Evolutionary conservation across 208 protist genomes (phyloP).

Genomic region (Jaenimonas drosophilae): DNA sequence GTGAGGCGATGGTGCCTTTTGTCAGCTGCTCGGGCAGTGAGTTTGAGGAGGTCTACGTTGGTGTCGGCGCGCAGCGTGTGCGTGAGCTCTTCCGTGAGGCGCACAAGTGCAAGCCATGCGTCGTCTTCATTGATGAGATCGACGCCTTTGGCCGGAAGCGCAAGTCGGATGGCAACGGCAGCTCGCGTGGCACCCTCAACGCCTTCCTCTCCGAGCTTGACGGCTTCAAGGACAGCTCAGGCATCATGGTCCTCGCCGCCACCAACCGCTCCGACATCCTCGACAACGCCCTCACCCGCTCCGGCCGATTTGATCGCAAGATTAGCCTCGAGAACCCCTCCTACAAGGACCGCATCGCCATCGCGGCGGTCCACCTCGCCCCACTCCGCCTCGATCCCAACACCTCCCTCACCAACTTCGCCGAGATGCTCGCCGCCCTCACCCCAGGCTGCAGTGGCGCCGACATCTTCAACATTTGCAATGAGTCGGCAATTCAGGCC

Average conservation of each 20-base stretch:
- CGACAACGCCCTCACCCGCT: constrained; percentile 94
- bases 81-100: constrained; percentile 91
- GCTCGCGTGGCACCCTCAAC: constrained; percentile 92
- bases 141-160: constrained; percentile 91
- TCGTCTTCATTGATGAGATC: constrained; percentile 98
- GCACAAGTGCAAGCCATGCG: constrained; percentile 91
- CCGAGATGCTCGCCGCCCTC: constrained; percentile 52
- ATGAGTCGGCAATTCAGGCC: constrained; percentile 95
- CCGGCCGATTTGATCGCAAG: constrained; percentile 91
- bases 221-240: constrained; percentile 89
- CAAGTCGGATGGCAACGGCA: constrained; percentile 42
- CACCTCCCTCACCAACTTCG: constrained; percentile 21
- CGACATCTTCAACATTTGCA: constrained; percentile 97
- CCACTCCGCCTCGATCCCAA: constrained; percentile 67
- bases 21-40: constrained; percentile 90
- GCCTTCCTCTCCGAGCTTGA: constrained; percentile 98
- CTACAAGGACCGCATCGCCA: constrained; percentile 90
- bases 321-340: constrained; percentile 92
- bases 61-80: constrained; percentile 92
- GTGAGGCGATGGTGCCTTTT: constrained; percentile 92
- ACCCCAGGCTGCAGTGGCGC: constrained; percentile 95
- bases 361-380: constrained; percentile 91
- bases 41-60: constrained; percentile 97
- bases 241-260: constrained; percentile 96
- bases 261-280: constrained; percentile 97